Conservation (phyloP, 768 basidiomycete species). For the Calocybe gangraenosa region DNA sequence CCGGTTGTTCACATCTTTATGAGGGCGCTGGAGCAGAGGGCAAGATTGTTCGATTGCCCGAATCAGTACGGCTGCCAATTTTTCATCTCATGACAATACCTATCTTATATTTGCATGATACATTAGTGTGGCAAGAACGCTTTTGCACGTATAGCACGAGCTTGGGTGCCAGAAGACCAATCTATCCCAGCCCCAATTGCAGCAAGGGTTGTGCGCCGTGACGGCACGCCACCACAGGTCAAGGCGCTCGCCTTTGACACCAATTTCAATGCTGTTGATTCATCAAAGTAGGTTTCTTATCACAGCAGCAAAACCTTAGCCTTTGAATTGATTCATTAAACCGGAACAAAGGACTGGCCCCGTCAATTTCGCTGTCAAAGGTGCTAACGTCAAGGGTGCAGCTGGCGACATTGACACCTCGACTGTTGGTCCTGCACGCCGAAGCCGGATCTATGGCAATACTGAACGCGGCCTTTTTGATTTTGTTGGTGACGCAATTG, state of each 20-base stretch:
- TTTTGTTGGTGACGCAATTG: slow-evolving; percentile 24
- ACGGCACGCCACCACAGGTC: slow-evolving; percentile 30
- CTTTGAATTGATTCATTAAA: too few relatives aligned
- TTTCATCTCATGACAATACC: neutral
- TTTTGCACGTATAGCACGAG: slow-evolving; percentile 37
- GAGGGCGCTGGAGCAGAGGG: slow-evolving; percentile 34
- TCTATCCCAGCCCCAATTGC: slow-evolving; percentile 30
- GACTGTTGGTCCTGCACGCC: slow-evolving; percentile 29
- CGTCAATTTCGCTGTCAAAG: slow-evolving; percentile 29
- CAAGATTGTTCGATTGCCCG: slow-evolving; percentile 50
- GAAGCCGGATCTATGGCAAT: slow-evolving; percentile 21
- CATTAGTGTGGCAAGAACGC: slow-evolving; percentile 35
- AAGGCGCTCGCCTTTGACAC: slow-evolving; percentile 38
- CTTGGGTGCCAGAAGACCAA: slow-evolving; percentile 40
- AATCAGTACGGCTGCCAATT: slow-evolving; percentile 32
- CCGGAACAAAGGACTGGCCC: slow-evolving; percentile 21
- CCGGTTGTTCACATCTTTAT: slow-evolving; percentile 37
- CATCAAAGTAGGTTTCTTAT: slow-evolving; percentile 20
- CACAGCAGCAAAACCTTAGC: too few relatives aligned
- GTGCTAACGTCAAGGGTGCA: slow-evolving; percentile 28
- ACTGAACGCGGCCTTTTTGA: slow-evolving; percentile 21
- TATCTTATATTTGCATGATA: neutral
- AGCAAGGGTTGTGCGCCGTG: slow-evolving; percentile 25
- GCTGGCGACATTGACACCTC: slow-evolving; percentile 18
- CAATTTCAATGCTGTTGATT: slow-evolving; percentile 28